Base-by-base conservation (phyloP, 108 stramenopile species). In the Phaeodactylum tricornutum region DNA sequence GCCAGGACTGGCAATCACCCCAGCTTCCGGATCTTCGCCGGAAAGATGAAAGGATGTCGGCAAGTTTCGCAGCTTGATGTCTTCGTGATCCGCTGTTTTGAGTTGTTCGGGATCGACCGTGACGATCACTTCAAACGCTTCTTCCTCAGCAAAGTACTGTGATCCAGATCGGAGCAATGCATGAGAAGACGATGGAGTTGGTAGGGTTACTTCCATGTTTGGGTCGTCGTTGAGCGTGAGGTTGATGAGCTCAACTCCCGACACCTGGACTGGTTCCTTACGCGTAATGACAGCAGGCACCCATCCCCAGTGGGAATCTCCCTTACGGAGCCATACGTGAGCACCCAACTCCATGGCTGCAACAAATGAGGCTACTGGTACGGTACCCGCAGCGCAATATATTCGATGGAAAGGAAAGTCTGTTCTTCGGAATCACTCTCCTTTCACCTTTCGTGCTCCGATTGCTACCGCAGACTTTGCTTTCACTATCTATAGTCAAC, bases 341-440 rank as follows among this genome's bases (percentile, higher is more conserved):
- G 77, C 73, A 43, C 84, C 84, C 33, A 79, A 55, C 55, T 91
- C 88, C 88, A 91, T 89, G n/a, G n/a, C n/a, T n/a, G n/a, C n/a
- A n/a, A n/a, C n/a, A n/a, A n/a, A n/a, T n/a, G n/a, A n/a, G n/a
- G n/a, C n/a, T n/a, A n/a, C n/a, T n/a, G n/a, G n/a, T n/a, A n/a
- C n/a, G n/a, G n/a, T n/a, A n/a, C n/a, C n/a, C n/a, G n/a, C n/a
- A n/a, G n/a, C n/a, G n/a, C n/a, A n/a, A n/a, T n/a, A n/a, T n/a
- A n/a, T n/a, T n/a, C n/a, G n/a, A n/a, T n/a, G n/a, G n/a, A n/a
- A n/a, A n/a, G n/a, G n/a, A n/a, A n/a, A n/a, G n/a, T n/a, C n/a
- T n/a, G n/a, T n/a, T n/a, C n/a, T n/a, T n/a, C n/a, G n/a, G n/a
- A n/a, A n/a, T n/a, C n/a, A n/a, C n/a, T n/a, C n/a, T n/a, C n/a